These are phyloP conservation scores for Talaromyces sp. DNA, from an alignment of 2,329 filamentous ascomycete species.

Conservation along the genomic window DNA sequence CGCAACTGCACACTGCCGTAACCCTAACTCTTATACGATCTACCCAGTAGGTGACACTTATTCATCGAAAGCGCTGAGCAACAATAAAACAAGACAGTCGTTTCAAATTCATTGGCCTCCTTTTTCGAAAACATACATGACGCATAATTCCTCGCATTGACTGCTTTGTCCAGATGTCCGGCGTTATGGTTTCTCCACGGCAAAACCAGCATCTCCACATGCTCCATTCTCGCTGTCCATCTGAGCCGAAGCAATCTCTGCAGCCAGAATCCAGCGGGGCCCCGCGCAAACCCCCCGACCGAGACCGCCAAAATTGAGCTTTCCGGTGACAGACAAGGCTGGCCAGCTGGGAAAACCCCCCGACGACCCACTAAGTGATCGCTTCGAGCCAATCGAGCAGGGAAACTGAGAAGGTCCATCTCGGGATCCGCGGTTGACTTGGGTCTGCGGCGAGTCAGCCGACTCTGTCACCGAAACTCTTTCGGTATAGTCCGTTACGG, in stretches of 20 bases:
- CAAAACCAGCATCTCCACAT: neutral
- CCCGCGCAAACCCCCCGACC: neutral
- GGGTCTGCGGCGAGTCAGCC: neutral
- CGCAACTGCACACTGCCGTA: too few species aligned
- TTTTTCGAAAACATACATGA: neutral
- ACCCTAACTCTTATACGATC: too few species aligned
- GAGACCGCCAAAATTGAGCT: neutral
- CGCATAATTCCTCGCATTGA: neutral
- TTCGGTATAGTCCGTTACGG: neutral
- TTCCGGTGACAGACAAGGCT: neutral
- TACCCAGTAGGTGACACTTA: too few species aligned
- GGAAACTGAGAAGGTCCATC: neutral
- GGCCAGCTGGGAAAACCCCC: neutral
- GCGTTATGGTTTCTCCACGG: constrained; percentile 2
- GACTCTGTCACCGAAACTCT: neutral
- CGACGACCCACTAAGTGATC: neutral
- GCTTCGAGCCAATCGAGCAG: neutral
- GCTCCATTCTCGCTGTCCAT: neutral
- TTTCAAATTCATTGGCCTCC: too few species aligned
- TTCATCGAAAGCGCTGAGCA: too few species aligned
- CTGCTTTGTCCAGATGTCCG: neutral
- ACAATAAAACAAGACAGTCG: too few species aligned
- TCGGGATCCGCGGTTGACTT: neutral
- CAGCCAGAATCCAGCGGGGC: neutral
- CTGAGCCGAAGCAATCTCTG: neutral